phyloP scores from a whole-genome alignment of 2,329 filamentous ascomycete species.

The Penicillium psychrosexuale region DNA sequence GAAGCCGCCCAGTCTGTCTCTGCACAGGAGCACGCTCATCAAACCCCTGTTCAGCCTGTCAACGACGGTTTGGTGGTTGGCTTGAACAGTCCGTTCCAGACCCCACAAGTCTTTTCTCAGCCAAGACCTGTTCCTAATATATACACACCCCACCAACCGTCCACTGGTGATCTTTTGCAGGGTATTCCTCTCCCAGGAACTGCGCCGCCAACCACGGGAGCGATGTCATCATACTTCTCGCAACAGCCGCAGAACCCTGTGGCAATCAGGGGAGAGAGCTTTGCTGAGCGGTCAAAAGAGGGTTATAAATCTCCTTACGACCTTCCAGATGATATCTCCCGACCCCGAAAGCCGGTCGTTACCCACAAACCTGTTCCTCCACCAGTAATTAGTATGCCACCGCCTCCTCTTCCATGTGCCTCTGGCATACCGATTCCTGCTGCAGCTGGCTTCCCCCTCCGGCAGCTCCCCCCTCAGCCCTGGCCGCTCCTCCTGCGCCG shows the following conservation, averaged over 20 bases:
- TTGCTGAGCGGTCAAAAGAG: constrained; percentile 83
- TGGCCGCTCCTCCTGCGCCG: constrained; percentile 22
- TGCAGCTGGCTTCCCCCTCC: constrained; percentile 14
- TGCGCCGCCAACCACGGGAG: constrained; percentile 14
- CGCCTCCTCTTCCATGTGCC: constrained; percentile 60
- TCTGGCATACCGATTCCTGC: constrained; percentile 51
- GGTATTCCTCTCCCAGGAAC: constrained; percentile 28
- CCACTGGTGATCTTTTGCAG: constrained; percentile 48
- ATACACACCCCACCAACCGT: constrained; percentile 52
- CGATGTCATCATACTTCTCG: constrained; percentile 28
- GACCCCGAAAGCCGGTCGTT: constrained; percentile 61
- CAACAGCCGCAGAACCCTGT: constrained; percentile 30
- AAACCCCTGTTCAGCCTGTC: constrained; percentile 23
- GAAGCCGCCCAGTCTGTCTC: constrained; percentile 33
- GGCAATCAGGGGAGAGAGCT: constrained; percentile 67
- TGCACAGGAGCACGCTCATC: constrained; percentile 20
- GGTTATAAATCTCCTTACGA: constrained; percentile 95
- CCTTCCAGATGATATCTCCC: constrained; percentile 77
- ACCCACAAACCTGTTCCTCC: constrained; percentile 54
- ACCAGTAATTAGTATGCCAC: constrained; percentile 45
- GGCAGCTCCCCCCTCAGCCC: constrained; percentile 13
- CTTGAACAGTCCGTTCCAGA: constrained; percentile 29
- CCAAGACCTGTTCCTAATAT: constrained; percentile 35
- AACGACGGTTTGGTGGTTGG: constrained; percentile 11
- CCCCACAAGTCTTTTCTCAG: constrained; percentile 21